Percentiles rank a stretch among this genome's conserved stretches.
Conservation (phyloP, 805 yeast genomes). For the Wickerhamomyces bovis region DNA sequence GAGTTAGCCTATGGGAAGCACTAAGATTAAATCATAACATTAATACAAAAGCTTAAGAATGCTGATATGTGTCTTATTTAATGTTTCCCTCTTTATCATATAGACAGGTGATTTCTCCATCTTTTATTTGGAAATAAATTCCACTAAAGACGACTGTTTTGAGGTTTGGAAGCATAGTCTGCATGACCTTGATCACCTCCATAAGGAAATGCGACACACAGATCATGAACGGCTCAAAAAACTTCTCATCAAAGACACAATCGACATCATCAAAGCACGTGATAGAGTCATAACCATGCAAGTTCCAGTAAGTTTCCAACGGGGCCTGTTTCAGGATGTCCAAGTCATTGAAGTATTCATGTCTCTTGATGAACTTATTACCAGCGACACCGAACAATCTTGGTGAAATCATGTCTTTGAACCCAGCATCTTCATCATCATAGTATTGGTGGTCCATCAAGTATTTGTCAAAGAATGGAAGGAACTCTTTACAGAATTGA, state of each 20-base stretch:
- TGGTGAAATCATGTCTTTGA: conserved; percentile 57
- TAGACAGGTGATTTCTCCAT: not conserved
- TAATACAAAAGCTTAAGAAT: too few species aligned
- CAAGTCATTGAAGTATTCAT: conserved; percentile 26
- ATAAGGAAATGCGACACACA: conserved; percentile 42
- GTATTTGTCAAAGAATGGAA: conserved; percentile 52
- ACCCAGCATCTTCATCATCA: conserved; percentile 37
- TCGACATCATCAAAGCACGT: conserved; percentile 32
- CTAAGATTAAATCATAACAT: too few species aligned
- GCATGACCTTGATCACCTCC: not conserved
- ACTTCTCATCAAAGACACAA: conserved; percentile 40
- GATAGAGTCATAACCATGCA: conserved; percentile 40
- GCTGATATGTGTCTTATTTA: not conserved
- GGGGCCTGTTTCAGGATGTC: conserved; percentile 29
- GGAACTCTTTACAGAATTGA: conserved; percentile 39
- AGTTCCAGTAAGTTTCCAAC: conserved; percentile 35
- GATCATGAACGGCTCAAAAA: conserved; percentile 33
- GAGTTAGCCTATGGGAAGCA: not conserved
- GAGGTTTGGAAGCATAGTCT: not conserved
- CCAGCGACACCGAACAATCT: conserved; percentile 50
- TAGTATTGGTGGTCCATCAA: conserved; percentile 60
- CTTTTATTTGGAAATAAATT: not conserved
- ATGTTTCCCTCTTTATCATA: not conserved
- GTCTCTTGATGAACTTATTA: conserved; percentile 35
- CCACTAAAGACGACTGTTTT: not conserved